Evolutionary conservation across 805 yeast species (phyloP).

Genomic region (Candida bentonensis): DNA sequence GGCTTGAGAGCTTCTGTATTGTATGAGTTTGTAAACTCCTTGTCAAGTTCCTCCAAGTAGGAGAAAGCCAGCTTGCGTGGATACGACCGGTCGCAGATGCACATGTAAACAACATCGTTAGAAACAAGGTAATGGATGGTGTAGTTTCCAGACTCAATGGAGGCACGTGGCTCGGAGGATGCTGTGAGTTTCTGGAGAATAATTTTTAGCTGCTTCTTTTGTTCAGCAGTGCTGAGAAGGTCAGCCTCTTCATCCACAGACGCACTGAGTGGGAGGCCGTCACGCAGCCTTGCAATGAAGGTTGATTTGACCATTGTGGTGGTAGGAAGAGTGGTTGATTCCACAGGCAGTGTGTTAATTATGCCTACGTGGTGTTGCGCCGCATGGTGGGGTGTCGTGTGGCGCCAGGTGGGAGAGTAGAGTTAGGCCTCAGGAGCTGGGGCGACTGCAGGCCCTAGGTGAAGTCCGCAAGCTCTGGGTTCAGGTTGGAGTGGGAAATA

Average conservation of each 20-base stretch:
- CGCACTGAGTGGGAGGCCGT: slow-evolving; percentile 77
- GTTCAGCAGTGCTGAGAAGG: slow-evolving; percentile 43
- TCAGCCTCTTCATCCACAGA: slow-evolving; percentile 72
- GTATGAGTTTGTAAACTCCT: slow-evolving; percentile 69
- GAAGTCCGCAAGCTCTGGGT: no score
- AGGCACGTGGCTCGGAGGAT: slow-evolving; percentile 69
- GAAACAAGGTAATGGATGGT: slow-evolving; percentile 60
- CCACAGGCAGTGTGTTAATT: background rate
- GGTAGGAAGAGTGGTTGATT: slow-evolving; percentile 2
- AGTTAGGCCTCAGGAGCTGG: no score
- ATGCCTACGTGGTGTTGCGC: no score
- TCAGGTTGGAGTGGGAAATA: no score
- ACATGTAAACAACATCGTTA: slow-evolving; percentile 58
- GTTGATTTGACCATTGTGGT: slow-evolving; percentile 49
- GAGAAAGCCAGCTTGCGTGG: slow-evolving; percentile 85
- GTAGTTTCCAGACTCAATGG: slow-evolving; percentile 62
- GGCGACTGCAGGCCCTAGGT: no score
- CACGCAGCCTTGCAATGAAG: slow-evolving; percentile 31
- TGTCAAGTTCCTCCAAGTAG: slow-evolving; percentile 65
- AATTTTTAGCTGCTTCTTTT: slow-evolving; percentile 72
- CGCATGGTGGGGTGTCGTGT: no score
- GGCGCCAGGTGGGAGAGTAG: no score
- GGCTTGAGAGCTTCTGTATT: slow-evolving; percentile 51
- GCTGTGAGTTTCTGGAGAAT: slow-evolving; percentile 64
- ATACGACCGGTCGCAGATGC: slow-evolving; percentile 63